Conservation (phyloP, 306 rosid species). For the Coriaria nepalensis region DNA sequence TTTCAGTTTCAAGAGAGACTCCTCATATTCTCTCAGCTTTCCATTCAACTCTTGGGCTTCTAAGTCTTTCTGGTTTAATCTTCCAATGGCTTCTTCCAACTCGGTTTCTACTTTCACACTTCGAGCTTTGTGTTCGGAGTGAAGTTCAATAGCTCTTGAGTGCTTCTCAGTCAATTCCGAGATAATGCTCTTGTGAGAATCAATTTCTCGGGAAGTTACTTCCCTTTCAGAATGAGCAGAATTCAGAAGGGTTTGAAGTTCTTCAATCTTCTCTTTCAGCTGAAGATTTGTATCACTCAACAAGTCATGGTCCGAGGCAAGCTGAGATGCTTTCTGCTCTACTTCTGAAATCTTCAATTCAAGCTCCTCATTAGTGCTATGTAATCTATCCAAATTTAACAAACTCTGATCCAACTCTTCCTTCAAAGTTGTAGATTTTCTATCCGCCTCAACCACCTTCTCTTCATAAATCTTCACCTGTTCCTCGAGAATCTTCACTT, state of each 20-base stretch:
- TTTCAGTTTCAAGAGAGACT: constrained; percentile 44
- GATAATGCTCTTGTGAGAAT: constrained; percentile 47
- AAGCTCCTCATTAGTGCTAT: constrained; percentile 57
- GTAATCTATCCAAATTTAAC: constrained; percentile 38
- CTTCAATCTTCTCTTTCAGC: constrained; percentile 62
- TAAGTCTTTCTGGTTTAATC: constrained; percentile 42
- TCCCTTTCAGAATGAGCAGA: constrained; percentile 56
- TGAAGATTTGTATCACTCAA: constrained; percentile 66
- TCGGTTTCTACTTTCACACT: constrained; percentile 39
- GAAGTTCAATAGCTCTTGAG: constrained; percentile 55
- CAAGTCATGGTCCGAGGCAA: constrained; percentile 54
- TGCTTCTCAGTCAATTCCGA: constrained; percentile 52
- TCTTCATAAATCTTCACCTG: constrained; percentile 34
- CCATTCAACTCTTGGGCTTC: constrained; percentile 65
- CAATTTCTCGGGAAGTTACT: constrained; percentile 36
- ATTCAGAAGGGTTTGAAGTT: constrained; percentile 56
- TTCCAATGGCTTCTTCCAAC: constrained; percentile 45
- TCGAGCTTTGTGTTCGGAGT: constrained; percentile 32
- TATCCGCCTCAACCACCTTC: constrained; percentile 30
- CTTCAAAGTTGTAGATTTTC: constrained; percentile 28
- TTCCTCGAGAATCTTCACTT: constrained; percentile 44
- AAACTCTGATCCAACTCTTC: constrained; percentile 44
- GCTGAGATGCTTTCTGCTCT: constrained; percentile 51
- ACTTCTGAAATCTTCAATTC: constrained; percentile 35
- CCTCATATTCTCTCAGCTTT: constrained; percentile 41